Base-by-base conservation (phyloP, 176 grass and related monocot genomes). In the Zizania latifolia region DNA sequence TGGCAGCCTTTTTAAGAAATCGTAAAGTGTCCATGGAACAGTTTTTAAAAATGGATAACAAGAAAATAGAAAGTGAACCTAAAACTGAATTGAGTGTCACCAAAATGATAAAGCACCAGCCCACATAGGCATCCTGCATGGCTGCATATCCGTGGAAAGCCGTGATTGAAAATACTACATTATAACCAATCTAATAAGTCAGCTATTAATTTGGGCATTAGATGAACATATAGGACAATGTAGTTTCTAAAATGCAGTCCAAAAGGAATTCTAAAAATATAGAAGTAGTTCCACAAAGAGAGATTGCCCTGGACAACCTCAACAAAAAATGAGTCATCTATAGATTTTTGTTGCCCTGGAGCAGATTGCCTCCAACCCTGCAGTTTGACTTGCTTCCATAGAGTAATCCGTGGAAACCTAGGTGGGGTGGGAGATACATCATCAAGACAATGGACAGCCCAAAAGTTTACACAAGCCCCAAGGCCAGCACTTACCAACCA, bases 361-460 rank as follows among this genome's bases (percentile, higher is more conserved):
- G 64, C 55, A 38, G 32, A 78, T 6, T 78, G 72, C 32, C 32
- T 81, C 33, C 58, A 77, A 16, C 77, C 32, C 40, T 74, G 68
- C 26, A 89, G 51, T 68, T 97, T 38, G 62, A 45, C 62, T 45
- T 93, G 80, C 79, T 84, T 93, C 94, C 90, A 93, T 70, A 91
- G 58, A 68, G 77, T 97, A 74, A 91, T 83, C 32, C 88, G 65
- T 67, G 94, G 94, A 77, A 82, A 97, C 71, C 94, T 89, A 56
- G 80, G 63, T 22, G 88, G n/a, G n/a, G n/a, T n/a, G n/a, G n/a
- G 94, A 79, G 81, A 93, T 44, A 89, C 74, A 71, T 91, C 94
- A 86, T 97, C 90, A 46, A 97, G 84, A 55, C 94, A 97, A 86
- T 97, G 88, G 31, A 89, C 51, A 64, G 90, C 83, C 94, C 90